Evolutionary conservation across 176 grass and related monocot genomes (phyloP), one percentile per base, ranked within the genome.

Genomic region (Musa acuminata): DNA sequence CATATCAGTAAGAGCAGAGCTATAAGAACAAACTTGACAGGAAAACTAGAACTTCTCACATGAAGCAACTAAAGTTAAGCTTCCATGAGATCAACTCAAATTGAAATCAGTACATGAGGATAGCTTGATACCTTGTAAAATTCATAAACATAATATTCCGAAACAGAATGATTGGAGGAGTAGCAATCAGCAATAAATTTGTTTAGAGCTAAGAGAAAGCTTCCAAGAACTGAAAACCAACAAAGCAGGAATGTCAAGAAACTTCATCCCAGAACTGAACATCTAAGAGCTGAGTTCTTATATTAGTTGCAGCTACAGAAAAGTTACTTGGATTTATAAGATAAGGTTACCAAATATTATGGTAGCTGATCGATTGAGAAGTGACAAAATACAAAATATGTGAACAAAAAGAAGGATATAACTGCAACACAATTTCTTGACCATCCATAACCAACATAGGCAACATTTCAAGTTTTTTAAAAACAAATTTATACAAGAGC

Each of bases 71-170:
- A 26, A n/a, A 65, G 11, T 2, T 51, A 50, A 70, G 43, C 43
- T 50, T 70, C 29, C 16, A 70, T 70, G 12, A 70, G 25, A 70
- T 65, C 12, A 65, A 65, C 11, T 65, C 22, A 59, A 10, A 60
- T 27, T 43, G 26, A 19, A 75, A 75, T 49, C 53, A 11, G 17
- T 60, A 7, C 25, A 60, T 17, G 8, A 51, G 51, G 43, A 51
- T 23, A 8, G 7, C 19, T 26, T 55, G 11, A 65, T 84, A 98
- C 94, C 90, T 88, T 98, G 69, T 84, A 98, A 78, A 98, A 98
- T 79, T 98, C 90, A 20, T 98, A 98, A 6, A 98, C 94, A 91
- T 93, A 83, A 66, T 93, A 98, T 63, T 98, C 94, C 66, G 94
- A 91, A 53, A 89, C 84, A 16, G 88, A 84, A 78, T 98, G 94